Conservation (phyloP, 768 basidiomycete species). For the Lactarius trivialis region DNA sequence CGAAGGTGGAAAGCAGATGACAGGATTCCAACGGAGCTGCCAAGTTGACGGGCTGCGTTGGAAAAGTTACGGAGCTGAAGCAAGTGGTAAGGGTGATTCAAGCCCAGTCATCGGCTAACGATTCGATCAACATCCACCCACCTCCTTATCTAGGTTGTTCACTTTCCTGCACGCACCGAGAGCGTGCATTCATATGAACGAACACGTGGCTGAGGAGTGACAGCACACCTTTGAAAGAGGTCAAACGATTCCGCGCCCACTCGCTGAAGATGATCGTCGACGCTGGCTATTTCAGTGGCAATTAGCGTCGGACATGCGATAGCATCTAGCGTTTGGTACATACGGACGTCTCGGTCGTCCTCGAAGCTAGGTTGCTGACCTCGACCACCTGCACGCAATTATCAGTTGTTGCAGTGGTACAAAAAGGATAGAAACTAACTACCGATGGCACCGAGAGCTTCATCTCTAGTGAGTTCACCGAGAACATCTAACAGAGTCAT, state of each 20-base stretch:
- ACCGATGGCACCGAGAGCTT: slow-evolving; percentile 31
- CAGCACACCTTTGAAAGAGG: slow-evolving; percentile 49
- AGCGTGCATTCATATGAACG: neutral
- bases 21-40: slow-evolving; percentile 70
- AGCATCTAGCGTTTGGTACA: slow-evolving; percentile 32
- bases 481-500: slow-evolving; percentile 43
- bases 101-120: no score
- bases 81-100: slow-evolving; percentile 2
- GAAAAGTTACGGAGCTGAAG: slow-evolving; percentile 67
- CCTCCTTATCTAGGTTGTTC: slow-evolving; percentile 60
- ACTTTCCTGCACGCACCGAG: slow-evolving; percentile 50
- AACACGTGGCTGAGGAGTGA: neutral
- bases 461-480: slow-evolving; percentile 39
- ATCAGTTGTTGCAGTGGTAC: neutral
- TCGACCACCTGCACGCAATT: slow-evolving; percentile 13
- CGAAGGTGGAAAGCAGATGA: slow-evolving; percentile 69
- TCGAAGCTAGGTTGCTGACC: slow-evolving; percentile 45
- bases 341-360: slow-evolving; percentile 60
- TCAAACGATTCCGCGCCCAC: slow-evolving; percentile 60
- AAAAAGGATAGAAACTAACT: slow-evolving; percentile 19
- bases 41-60: slow-evolving; percentile 69
- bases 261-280: slow-evolving; percentile 64
- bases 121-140: no score
- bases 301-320: neutral
- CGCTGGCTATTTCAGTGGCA: slow-evolving; percentile 39